These are phyloP conservation scores for Macaranga tanarius DNA, from an alignment of 441 rosid species.

Conservation along the genomic window DNA sequence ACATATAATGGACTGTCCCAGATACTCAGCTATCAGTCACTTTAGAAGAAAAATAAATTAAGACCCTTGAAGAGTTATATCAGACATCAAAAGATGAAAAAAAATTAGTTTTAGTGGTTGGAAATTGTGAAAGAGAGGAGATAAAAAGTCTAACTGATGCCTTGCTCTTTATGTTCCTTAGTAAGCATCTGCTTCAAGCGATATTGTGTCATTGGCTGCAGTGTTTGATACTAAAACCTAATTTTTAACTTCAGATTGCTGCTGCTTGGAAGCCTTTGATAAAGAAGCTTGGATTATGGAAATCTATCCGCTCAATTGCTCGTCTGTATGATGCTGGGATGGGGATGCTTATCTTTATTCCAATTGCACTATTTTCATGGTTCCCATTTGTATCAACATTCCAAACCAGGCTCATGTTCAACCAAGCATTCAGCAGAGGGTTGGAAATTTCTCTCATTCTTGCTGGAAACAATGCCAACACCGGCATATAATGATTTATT, in stretches of 20 bases:
- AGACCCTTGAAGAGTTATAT: not conserved
- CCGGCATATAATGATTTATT: slow-evolving; percentile 38
- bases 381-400: slow-evolving; percentile 97
- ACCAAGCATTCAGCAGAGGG: slow-evolving; percentile 97
- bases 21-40: not conserved
- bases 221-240: not conserved
- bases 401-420: slow-evolving; percentile 98
- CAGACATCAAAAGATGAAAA: not conserved
- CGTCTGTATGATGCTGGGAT: slow-evolving; percentile 90
- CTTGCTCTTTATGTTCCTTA: not conserved
- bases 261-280: slow-evolving; percentile 95
- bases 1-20: not conserved
- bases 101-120: not conserved
- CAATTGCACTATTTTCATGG: slow-evolving; percentile 87
- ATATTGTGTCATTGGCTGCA: not conserved
- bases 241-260: slow-evolving; percentile 57
- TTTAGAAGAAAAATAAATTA: not conserved
- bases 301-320: slow-evolving; percentile 80
- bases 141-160: not conserved
- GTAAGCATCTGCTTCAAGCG: not conserved
- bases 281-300: slow-evolving; percentile 81
- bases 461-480: slow-evolving; percentile 90
- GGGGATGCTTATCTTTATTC: slow-evolving; percentile 94
- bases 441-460: slow-evolving; percentile 94
- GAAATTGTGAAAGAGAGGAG: not conserved